Evolutionary conservation across 495 filamentous ascomycete species (phyloP).

Genomic region (Podospora conica): DNA sequence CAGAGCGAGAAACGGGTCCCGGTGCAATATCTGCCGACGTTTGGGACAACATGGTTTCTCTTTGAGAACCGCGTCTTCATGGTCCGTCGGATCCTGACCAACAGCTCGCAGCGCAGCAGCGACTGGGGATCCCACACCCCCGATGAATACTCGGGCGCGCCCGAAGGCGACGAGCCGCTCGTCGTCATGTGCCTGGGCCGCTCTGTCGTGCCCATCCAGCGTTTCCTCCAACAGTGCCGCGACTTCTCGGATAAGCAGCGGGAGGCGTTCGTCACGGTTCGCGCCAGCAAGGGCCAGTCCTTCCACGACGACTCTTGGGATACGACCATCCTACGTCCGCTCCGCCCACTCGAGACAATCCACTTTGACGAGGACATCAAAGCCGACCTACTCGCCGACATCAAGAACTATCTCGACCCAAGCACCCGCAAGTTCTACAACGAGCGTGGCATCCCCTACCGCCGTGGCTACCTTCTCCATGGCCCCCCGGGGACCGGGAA

Average conservation of each 20-base stretch:
- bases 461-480: constrained; percentile 56
- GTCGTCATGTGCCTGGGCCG: constrained; percentile 42
- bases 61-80: constrained; percentile 38
- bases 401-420: constrained; percentile 73
- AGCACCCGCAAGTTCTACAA: constrained; percentile 64
- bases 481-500: constrained; percentile 66
- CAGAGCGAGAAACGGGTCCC: constrained; percentile 38
- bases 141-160: constrained; percentile 36
- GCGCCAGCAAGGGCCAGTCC: constrained; percentile 16
- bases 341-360: constrained; percentile 41
- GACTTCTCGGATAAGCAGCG: constrained; percentile 43
- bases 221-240: constrained; percentile 35
- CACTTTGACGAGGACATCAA: constrained; percentile 54
- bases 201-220: constrained; percentile 41
- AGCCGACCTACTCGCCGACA: constrained; percentile 60
- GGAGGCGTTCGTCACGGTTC: constrained; percentile 40
- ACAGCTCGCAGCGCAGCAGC: constrained; percentile 15
- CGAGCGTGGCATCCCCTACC: constrained; percentile 59
- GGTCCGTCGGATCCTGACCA: constrained; percentile 30
- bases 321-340: constrained; percentile 38
- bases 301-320: constrained; percentile 36
- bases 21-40: constrained; percentile 42
- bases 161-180: constrained; percentile 39
- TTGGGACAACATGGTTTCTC: constrained; percentile 39
- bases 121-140: constrained; percentile 12